Conservation (phyloP, 108 stramenopile genomes). For the Chaetoceros tenuissimus region DNA sequence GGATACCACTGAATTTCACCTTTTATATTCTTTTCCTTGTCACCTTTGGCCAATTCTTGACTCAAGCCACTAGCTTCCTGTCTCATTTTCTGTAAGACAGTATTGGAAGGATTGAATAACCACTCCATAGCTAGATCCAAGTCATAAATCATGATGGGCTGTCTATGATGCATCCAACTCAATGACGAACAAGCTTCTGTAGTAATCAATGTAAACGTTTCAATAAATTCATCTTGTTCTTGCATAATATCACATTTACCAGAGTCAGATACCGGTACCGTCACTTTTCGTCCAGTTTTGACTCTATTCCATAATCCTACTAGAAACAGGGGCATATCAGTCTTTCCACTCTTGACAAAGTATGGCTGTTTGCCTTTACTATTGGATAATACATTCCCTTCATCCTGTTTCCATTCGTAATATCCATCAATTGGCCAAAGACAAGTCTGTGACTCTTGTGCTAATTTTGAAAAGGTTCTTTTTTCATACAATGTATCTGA, state of each 20-base stretch:
- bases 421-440: conserved; percentile 74
- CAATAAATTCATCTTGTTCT: conserved; percentile 30
- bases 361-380: conserved; percentile 66
- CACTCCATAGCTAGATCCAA: conserved; percentile 41
- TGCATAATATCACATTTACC: conserved; percentile 35
- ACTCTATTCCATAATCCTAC: background rate
- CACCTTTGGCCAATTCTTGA: background rate
- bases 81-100: conserved; percentile 20
- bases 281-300: conserved; percentile 12
- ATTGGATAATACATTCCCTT: conserved; percentile 1
- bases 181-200: conserved; percentile 50
- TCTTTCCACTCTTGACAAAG: conserved; percentile 41
- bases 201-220: conserved; percentile 69
- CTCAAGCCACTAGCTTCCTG: background rate
- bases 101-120: conserved; percentile 39
- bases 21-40: background rate
- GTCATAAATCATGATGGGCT: conserved; percentile 64
- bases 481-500: conserved; percentile 67
- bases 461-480: conserved; percentile 43
- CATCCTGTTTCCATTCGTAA: conserved; percentile 67
- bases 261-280: too few species aligned
- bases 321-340: conserved; percentile 1
- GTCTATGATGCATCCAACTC: conserved; percentile 59
- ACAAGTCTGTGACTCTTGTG: conserved; percentile 36
- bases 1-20: conserved; percentile 36